Base-by-base conservation (phyloP, 441 rosid species). In the Erodium chrysanthum region DNA sequence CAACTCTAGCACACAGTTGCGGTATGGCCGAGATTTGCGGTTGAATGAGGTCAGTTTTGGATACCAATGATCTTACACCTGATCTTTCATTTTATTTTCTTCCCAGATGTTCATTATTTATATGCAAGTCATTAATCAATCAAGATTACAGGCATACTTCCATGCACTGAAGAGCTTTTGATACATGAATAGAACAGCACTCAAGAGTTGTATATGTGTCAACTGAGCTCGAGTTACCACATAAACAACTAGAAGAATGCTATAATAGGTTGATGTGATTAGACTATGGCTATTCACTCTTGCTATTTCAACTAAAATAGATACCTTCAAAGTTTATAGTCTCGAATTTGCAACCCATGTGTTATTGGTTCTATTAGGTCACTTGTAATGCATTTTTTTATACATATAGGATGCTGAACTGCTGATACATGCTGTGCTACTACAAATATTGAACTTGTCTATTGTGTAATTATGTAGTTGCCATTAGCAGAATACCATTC, bases 1-100 rank as follows among this genome's bases (percentile, higher is more conserved):
- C 75, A 88, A 84, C 84, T 91, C 90, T 67, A 82, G 84, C 79
- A 90, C 89, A 60, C 96, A 88, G 81, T 78, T 91, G 79, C 88
- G 88, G 31, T 94, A 85, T 82, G 99, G 99, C 71, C 86, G 96
- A 31, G 99, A 94, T 86, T 83, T 90, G 77, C 86, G 99, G 63
- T 81, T 91, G 79, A 94, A 94, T 83, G 97, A 94, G 97, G 99
- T 91, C 67, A 68, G 80, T 68, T 67, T 50, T 66, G 20, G 52
- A 70, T 66, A 33, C 46, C 48, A 31, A 7, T 18, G 25, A 18
- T 31, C 66, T 69, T 60, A 12, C 40, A 54, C 14, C 59, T 61
- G 42, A 56, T 68, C 75, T 52, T 56, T 62, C 65, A 61, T 61
- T 61, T 61, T 61, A 61, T 61, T 14, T 61, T 61, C 65, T 25